Evolutionary conservation across 2,329 filamentous ascomycete species (phyloP).

Genomic region (Penicillium sp.): DNA sequence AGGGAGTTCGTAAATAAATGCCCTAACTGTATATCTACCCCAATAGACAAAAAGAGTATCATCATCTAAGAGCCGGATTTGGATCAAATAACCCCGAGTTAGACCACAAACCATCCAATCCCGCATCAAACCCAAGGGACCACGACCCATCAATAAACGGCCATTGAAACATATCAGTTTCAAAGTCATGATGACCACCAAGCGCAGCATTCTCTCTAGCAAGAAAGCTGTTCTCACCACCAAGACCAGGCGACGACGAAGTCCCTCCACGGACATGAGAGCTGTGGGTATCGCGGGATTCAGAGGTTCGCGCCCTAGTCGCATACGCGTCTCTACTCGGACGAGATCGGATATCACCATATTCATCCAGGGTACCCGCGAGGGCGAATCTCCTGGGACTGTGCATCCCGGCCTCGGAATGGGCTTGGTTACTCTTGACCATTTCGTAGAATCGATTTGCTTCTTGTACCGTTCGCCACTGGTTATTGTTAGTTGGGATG

Average conservation of each 20-base stretch:
- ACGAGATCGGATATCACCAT: slow-evolving; percentile 38
- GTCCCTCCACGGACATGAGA: slow-evolving; percentile 3
- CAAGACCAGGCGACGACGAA: slow-evolving; percentile 9
- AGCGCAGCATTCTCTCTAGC: slow-evolving; percentile 6
- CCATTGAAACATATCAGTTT: slow-evolving; percentile 41
- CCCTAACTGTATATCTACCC: fast-evolving
- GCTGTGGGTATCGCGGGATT: slow-evolving; percentile 10
- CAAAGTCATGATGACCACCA: slow-evolving; percentile 28
- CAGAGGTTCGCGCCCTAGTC: slow-evolving; percentile 15
- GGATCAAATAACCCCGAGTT: slow-evolving; percentile 22
- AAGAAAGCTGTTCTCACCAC: slow-evolving; percentile 7
- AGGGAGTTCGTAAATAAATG: fast-evolving
- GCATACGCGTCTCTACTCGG: slow-evolving; percentile 22
- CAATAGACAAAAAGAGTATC: not conserved
- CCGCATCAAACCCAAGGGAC: slow-evolving; percentile 37
- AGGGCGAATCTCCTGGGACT: slow-evolving; percentile 33
- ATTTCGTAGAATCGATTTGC: slow-evolving; percentile 38
- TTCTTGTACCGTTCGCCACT: slow-evolving; percentile 40
- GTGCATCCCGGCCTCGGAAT: slow-evolving; percentile 24
- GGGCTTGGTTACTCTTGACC: slow-evolving; percentile 29
- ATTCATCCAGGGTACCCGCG: slow-evolving; percentile 38
- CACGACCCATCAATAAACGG: slow-evolving; percentile 40
- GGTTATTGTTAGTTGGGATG: slow-evolving; percentile 1
- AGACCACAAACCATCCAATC: slow-evolving; percentile 34
- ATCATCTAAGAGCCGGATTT: slow-evolving; percentile 12